These are phyloP conservation scores for Salix brachista DNA, from an alignment of 345 rosid genomes.

Conservation along the genomic window DNA sequence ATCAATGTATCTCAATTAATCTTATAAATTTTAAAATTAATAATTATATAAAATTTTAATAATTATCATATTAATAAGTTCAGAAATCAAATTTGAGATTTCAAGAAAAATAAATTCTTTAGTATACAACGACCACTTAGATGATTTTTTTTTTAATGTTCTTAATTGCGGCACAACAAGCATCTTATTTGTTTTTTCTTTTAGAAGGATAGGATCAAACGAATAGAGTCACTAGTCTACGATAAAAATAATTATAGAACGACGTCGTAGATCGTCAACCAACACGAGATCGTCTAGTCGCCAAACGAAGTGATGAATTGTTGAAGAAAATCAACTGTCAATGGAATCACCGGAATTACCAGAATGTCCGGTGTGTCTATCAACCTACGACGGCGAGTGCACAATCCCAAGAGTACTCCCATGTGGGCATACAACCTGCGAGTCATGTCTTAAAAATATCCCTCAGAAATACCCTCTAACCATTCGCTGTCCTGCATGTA, in stretches of 20 bases:
- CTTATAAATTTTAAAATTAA: too few relatives aligned
- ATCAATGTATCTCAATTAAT: too few relatives aligned
- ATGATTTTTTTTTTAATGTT: too few relatives aligned
- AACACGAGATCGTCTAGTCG: too few relatives aligned
- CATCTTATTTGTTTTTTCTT: background rate
- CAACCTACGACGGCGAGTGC: constrained; percentile 50
- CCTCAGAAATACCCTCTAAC: constrained; percentile 60
- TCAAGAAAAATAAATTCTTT: too few relatives aligned
- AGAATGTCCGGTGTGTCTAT: constrained; percentile 88
- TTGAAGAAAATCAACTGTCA: background rate
- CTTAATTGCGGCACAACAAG: too few relatives aligned
- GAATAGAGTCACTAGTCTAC: background rate
- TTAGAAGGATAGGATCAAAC: background rate
- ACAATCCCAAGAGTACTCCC: constrained; percentile 75
- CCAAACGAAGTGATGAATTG: background rate
- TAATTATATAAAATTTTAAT: too few relatives aligned
- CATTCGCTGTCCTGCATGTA: constrained; percentile 85
- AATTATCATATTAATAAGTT: too few relatives aligned
- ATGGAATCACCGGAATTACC: constrained; percentile 49
- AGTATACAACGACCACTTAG: too few relatives aligned
- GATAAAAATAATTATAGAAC: too few relatives aligned
- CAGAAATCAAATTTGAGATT: too few relatives aligned
- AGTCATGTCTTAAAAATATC: constrained; percentile 56
- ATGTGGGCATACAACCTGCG: constrained; percentile 82
- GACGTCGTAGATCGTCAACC: too few relatives aligned